These are phyloP conservation scores for Paecilomyces fulvus DNA, from an alignment of 2,329 filamentous ascomycete genomes.

Conservation along the genomic window DNA sequence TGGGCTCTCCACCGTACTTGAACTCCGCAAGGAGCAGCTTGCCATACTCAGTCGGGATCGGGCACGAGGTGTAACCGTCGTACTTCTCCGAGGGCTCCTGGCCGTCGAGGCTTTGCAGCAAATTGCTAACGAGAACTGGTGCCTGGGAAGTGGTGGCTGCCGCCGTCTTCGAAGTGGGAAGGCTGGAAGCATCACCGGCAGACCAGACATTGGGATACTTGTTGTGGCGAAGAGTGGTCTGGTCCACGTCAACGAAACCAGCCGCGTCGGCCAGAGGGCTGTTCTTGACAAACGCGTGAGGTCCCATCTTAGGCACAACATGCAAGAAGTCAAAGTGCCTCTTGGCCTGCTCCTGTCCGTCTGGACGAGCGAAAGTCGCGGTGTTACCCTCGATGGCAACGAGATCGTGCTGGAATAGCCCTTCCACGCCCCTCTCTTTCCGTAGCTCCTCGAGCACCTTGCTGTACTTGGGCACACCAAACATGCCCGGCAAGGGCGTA, in stretches of 20 bases:
- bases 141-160: conserved; percentile 47
- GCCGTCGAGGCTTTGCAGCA: conserved; percentile 39
- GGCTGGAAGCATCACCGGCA: conserved; percentile 49
- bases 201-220: conserved; percentile 53
- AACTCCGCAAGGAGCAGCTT: conserved; percentile 59
- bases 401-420: conserved; percentile 51
- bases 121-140: conserved; percentile 43
- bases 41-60: conserved; percentile 48
- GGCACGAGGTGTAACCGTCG: conserved; percentile 51
- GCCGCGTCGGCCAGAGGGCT: conserved; percentile 47
- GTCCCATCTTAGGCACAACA: conserved; percentile 51
- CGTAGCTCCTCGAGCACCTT: conserved; percentile 47
- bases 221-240: conserved; percentile 45
- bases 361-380: conserved; percentile 42
- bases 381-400: conserved; percentile 45
- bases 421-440: conserved; percentile 48
- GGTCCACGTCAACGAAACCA: conserved; percentile 52
- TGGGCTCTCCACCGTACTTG: conserved; percentile 55
- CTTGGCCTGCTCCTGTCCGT: conserved; percentile 38
- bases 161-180: conserved; percentile 51
- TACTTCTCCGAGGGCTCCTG: conserved; percentile 38
- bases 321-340: conserved; percentile 49
- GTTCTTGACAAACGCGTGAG: conserved; percentile 47
- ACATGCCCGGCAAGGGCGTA: conserved; percentile 50
- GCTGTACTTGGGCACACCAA: conserved; percentile 53